Evolutionary conservation across 345 rosid species (phyloP), one percentile per base, ranked within the genome.

Genomic region (Salix purpurea): DNA sequence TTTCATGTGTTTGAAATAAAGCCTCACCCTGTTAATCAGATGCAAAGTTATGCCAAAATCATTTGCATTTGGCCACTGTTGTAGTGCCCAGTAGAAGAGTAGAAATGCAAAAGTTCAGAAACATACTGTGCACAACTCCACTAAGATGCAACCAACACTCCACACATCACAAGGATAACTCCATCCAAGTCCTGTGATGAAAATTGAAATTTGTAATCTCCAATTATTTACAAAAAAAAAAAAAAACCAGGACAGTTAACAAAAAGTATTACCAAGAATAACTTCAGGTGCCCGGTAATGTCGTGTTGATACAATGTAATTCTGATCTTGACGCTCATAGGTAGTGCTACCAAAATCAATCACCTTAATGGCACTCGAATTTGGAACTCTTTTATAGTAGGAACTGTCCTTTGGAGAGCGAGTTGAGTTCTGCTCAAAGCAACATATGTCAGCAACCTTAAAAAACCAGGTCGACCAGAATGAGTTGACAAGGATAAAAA

Each of bases 131-230:
- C 98, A 93, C 48, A 93, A 82, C 70, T 93, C 98, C 79, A 91
- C 91, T 40, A 91, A 24, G 65, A 93, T 91, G 76, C 97, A 91
- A 74, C 97, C 98, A 78, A 90, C 85, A 77, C 98, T 93, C 98
- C 98, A 93, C n/a, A 91, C 42, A 76, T 93, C 98, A 84, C 98
- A 93, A 7, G 97, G 95, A 52, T 86, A 93, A 75, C 92, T 91
- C 98, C 98, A 93, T 48, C 97, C 97, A 77, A 84, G 92, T 19
- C 97, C 97, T 92, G 71, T n/a, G 4, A 19, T 36, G 15, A 24
- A 32, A 30, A n/a, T 7, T 6, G 64, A 15, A 13, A 30, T 19
- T 42, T 39, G 2, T 14, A 4, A 62, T 19, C 4, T 21, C 21
- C n/a, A n/a, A n/a, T n/a, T n/a, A n/a, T n/a, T n/a, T n/a, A n/a